phyloP scores from a whole-genome alignment of 441 rosid genomes.

The Populus hybrid region DNA sequence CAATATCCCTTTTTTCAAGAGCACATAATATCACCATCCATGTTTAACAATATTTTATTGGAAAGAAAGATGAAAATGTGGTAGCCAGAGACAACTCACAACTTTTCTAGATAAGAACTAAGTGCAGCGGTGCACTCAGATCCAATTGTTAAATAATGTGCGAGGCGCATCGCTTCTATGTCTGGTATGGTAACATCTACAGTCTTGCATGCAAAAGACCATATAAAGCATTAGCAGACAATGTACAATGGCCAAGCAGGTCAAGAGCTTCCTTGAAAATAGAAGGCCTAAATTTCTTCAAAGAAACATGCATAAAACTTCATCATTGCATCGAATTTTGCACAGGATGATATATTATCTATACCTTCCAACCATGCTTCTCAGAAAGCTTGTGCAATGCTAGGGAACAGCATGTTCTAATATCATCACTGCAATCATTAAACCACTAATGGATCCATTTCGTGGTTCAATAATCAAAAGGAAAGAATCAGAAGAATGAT shows the following conservation, averaged over 20 bases:
- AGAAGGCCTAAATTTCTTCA: not conserved
- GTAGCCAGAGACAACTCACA: constrained; percentile 33
- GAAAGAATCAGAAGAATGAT: constrained; percentile 13
- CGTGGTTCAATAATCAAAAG: constrained; percentile 23
- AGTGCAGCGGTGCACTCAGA: constrained; percentile 56
- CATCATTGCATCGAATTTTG: not conserved
- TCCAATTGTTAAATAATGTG: constrained; percentile 67
- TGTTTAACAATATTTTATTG: not conserved
- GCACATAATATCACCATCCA: constrained; percentile 8
- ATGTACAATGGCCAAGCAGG: not conserved
- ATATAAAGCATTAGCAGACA: constrained; percentile 13
- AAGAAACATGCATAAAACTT: no score
- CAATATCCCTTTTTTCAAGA: constrained; percentile 33
- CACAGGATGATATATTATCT: not conserved
- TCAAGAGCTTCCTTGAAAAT: not conserved
- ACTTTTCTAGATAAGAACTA: constrained; percentile 40
- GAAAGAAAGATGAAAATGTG: not conserved
- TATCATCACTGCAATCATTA: constrained; percentile 54
- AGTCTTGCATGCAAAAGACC: constrained; percentile 28
- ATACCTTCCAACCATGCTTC: constrained; percentile 62
- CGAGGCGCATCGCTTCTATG: constrained; percentile 67
- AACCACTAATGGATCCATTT: constrained; percentile 60
- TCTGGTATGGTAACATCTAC: constrained; percentile 71
- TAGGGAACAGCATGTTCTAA: constrained; percentile 48
- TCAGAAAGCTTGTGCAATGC: constrained; percentile 39